A percentile compares a stretch with the other conserved stretches of the same genome.
phyloP scores from a whole-genome alignment of 148 eudicot species.

The Nepenthes gracilis region DNA sequence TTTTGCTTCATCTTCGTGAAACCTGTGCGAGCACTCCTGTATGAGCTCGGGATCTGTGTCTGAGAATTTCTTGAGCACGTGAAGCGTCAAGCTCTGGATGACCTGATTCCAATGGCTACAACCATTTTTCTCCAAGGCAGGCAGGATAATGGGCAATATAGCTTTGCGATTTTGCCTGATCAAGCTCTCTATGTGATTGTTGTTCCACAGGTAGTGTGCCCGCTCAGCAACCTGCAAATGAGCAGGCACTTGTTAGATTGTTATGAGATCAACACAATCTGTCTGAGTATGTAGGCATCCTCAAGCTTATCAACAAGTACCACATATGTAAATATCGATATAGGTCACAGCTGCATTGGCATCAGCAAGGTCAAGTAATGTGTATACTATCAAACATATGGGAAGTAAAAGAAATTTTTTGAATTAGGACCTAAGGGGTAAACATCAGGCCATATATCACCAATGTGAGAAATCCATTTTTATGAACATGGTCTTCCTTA shows the following conservation, averaged over 20 bases:
- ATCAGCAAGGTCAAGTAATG: no score
- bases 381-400: no score
- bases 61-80: conserved; percentile 33
- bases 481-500: no score
- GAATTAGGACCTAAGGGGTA: no score
- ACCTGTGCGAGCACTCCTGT: conserved; percentile 30
- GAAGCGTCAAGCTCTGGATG: conserved; percentile 38
- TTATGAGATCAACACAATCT: no score
- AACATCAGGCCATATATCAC: no score
- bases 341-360: no score
- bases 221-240: conserved; percentile 41
- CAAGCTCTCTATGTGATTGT: conserved; percentile 36
- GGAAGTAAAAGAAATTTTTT: no score
- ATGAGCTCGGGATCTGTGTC: conserved; percentile 36
- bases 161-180: conserved; percentile 35
- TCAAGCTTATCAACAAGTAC: no score
- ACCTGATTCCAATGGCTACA: conserved; percentile 42
- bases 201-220: conserved; percentile 46
- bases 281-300: no score
- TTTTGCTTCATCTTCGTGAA: conserved; percentile 31
- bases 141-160: conserved; percentile 43
- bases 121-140: conserved; percentile 39
- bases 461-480: no score
- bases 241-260: not conserved
- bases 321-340: no score